phyloP scores from a whole-genome alignment of 257 asterid species.

The Catharanthus roseus region DNA sequence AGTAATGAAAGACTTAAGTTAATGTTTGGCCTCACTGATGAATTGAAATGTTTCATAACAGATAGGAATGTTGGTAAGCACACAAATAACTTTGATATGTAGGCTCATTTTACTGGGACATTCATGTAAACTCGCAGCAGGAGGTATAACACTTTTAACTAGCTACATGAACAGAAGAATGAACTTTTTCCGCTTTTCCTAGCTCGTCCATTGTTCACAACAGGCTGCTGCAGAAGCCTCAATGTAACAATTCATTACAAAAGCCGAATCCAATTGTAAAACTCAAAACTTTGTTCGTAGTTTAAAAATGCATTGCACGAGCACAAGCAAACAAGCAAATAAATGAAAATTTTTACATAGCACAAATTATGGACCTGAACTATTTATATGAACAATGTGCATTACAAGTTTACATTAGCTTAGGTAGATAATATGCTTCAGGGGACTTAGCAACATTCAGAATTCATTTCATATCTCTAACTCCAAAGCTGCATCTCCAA shows the following conservation, averaged over 20 bases:
- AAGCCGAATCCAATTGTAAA: neutral
- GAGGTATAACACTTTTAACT: neutral
- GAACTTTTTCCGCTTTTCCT: neutral
- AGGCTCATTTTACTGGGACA: neutral
- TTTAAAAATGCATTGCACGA: neutral
- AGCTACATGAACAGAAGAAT: neutral
- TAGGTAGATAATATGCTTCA: neutral
- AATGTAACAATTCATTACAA: neutral
- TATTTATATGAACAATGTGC: neutral
- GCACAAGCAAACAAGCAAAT: neutral
- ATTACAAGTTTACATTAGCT: constrained; percentile 6
- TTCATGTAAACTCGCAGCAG: neutral
- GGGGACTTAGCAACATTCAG: neutral
- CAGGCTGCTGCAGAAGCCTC: neutral
- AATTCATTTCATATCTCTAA: neutral
- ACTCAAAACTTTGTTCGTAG: neutral
- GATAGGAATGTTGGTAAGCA: neutral
- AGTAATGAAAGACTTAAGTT: neutral
- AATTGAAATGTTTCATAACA: neutral
- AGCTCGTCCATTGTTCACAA: neutral
- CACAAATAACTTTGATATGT: neutral
- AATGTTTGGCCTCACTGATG: neutral
- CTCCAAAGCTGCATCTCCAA: neutral
- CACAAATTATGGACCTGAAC: neutral
- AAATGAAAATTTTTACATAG: neutral